A percentile compares a stretch with the other conserved stretches of the same genome.
Conservation (phyloP, 2,329 filamentous ascomycete genomes). For the Penicillium crustosum region DNA sequence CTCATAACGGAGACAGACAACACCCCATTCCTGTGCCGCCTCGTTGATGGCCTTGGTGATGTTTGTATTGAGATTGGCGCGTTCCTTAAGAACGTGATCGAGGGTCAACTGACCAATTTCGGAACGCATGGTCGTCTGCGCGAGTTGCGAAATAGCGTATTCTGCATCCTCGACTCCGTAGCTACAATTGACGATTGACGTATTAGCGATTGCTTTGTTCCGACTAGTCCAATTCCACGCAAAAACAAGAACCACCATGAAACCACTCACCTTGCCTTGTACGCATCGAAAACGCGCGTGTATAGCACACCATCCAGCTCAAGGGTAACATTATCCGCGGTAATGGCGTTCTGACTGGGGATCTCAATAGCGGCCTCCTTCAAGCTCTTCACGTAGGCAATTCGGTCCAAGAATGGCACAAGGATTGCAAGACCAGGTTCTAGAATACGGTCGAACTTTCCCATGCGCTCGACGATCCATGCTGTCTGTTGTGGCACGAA, state of each 20-base stretch:
- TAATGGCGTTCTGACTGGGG: conserved; percentile 95
- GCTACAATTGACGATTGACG: conserved; percentile 47
- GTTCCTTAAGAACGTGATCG: conserved; percentile 97
- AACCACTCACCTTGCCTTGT: conserved; percentile 80
- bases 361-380: conserved; percentile 98
- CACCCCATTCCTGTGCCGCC: conserved; percentile 93
- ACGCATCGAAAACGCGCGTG: conserved; percentile 94
- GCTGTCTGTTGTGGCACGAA: conserved; percentile 99
- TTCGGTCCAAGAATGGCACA: conserved; percentile 87
- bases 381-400: conserved; percentile 95
- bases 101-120: conserved; percentile 96
- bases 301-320: conserved; percentile 95
- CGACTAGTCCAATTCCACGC: conserved; percentile 7
- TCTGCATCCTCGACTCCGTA: conserved; percentile 98
- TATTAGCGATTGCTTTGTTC: not conserved
- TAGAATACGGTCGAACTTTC: conserved; percentile 90
- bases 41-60: conserved; percentile 99
- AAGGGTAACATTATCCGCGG: conserved; percentile 95
- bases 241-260: not conserved
- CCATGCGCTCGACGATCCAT: conserved; percentile 99
- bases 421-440: conserved; percentile 88
- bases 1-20: conserved; percentile 94
- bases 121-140: conserved; percentile 97
- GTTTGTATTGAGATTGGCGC: conserved; percentile 91
- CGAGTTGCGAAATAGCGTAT: conserved; percentile 96